Evolutionary conservation across 2,329 filamentous ascomycete species (phyloP).

Genomic region (Ustulina deusta): DNA sequence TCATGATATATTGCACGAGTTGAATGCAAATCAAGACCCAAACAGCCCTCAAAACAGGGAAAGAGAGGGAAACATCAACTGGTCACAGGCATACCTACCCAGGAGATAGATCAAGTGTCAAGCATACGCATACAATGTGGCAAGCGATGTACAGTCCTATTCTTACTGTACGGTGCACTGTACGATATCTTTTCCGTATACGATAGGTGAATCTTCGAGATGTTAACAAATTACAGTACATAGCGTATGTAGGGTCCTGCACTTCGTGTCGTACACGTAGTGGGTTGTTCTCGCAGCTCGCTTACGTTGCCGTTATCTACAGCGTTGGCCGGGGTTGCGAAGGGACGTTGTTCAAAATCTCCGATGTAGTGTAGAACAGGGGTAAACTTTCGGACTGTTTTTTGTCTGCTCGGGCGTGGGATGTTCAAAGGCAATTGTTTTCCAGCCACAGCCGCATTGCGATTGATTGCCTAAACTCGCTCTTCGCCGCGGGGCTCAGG

Average conservation of each 20-base stretch:
- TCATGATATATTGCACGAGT: conserved; percentile 1
- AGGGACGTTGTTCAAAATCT: conserved; percentile 34
- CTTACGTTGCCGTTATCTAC: conserved; percentile 13
- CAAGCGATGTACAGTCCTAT: not conserved
- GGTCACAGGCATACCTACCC: not conserved
- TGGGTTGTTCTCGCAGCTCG: conserved; percentile 21
- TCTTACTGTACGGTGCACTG: conserved; percentile 3
- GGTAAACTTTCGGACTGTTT: conserved; percentile 15
- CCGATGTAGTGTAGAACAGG: conserved; percentile 31
- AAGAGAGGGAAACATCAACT: not conserved
- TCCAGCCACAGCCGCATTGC: not conserved
- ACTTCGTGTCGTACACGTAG: not conserved
- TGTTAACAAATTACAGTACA: conserved; percentile 2
- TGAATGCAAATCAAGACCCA: not conserved
- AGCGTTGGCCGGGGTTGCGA: conserved; percentile 1
- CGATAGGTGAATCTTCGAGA: not conserved
- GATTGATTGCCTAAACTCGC: not conserved
- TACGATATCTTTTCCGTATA: conserved; percentile 3
- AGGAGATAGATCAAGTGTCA: not conserved
- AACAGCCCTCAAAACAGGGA: not conserved
- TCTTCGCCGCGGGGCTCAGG: not conserved
- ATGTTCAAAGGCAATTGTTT: not conserved
- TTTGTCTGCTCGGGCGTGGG: not conserved
- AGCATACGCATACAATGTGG: not conserved
- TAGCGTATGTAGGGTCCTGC: conserved; percentile 13